Conservation (phyloP, 352 stramenopile genomes). For the Pythium dissimile region DNA sequence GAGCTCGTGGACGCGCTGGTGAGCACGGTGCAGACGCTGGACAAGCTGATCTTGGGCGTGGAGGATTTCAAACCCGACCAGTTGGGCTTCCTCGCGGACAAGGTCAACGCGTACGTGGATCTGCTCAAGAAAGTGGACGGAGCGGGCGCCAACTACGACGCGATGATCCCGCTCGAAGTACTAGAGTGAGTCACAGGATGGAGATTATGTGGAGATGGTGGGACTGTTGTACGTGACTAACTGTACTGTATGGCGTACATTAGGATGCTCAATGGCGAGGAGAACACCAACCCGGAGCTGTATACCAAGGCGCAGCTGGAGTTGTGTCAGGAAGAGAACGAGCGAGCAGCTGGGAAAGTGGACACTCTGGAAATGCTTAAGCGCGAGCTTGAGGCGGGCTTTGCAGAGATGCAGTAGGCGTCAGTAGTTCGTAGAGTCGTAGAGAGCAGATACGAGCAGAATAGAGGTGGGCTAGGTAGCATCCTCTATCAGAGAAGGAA, state of each 20-base stretch:
- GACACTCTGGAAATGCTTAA: constrained; percentile 58
- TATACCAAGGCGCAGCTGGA: constrained; percentile 66
- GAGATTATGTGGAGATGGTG: not conserved
- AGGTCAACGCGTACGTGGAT: constrained; percentile 58
- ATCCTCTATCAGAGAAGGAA: too few relatives aligned
- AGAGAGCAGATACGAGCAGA: not conserved
- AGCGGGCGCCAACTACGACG: constrained; percentile 41
- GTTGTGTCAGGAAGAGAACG: constrained; percentile 56
- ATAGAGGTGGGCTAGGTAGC: too few relatives aligned
- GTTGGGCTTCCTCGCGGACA: constrained; percentile 52
- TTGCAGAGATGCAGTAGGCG: constrained; percentile 27
- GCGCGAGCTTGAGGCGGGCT: constrained; percentile 37
- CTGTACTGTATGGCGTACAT: too few relatives aligned
- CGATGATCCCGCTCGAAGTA: constrained; percentile 57
- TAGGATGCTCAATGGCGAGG: constrained; percentile 51
- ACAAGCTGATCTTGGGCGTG: constrained; percentile 56
- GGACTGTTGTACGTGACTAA: constrained; percentile 1
- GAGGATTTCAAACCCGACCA: constrained; percentile 63
- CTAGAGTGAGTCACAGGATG: constrained; percentile 27
- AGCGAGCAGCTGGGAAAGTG: constrained; percentile 35
- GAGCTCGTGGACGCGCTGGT: constrained; percentile 58
- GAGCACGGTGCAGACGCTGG: constrained; percentile 57
- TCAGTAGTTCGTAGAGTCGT: not conserved
- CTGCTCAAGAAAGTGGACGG: constrained; percentile 49
- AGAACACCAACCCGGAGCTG: constrained; percentile 61